Conservation (phyloP, 164 flowering plant genomes). For the Saururus chinensis region DNA sequence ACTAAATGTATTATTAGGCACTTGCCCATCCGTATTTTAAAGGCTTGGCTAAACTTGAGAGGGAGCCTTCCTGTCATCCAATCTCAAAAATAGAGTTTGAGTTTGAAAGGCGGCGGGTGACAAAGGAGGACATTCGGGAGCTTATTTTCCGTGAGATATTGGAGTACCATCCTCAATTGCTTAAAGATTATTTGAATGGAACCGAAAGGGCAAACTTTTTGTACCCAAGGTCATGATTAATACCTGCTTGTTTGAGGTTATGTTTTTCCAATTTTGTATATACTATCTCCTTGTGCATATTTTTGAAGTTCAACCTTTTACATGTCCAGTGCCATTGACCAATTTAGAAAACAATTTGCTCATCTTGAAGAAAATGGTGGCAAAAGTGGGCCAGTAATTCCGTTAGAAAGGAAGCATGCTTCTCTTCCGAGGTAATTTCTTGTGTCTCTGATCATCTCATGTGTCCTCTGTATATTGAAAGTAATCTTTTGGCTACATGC, state of each 20-base stretch:
- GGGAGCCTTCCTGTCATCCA: constrained; percentile 91
- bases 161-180: constrained; percentile 91
- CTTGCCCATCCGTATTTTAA: constrained; percentile 85
- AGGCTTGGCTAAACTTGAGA: constrained; percentile 70
- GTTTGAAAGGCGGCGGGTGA: constrained; percentile 78
- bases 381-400: constrained; percentile 61
- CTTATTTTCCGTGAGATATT: constrained; percentile 76
- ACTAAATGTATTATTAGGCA: constrained; percentile 36
- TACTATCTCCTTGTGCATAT: neutral
- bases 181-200: constrained; percentile 71
- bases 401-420: constrained; percentile 71
- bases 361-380: constrained; percentile 82
- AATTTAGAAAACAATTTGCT: constrained; percentile 81
- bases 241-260: neutral
- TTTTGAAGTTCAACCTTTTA: constrained; percentile 2
- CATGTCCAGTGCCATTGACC: constrained; percentile 68
- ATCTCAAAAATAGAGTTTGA: constrained; percentile 85
- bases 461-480: neutral
- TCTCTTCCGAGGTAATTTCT: constrained; percentile 74
- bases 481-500: neutral
- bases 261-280: no score
- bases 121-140: constrained; percentile 84
- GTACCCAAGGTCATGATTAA: constrained; percentile 74
- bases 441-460: neutral
- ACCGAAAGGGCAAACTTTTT: constrained; percentile 75